Evolutionary conservation across 2,329 filamentous ascomycete species (phyloP), one percentile per base, ranked within the genome.

Genomic region (Ophiocordyceps polyrhachis-furcata): DNA sequence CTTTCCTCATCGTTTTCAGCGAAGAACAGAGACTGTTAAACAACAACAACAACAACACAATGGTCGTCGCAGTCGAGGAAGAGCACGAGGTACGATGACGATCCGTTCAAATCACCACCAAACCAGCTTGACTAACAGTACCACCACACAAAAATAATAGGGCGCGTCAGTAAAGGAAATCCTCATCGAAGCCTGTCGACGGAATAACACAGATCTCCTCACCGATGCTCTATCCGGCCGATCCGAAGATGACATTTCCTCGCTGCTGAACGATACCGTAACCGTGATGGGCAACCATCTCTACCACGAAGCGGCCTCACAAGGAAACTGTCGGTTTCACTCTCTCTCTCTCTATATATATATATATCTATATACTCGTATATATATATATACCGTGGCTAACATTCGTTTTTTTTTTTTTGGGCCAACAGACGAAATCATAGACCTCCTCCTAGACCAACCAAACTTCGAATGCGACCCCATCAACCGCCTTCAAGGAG

Each of bases 121-220:
- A n/a, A n/a, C n/a, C n/a, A n/a, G n/a, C n/a, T n/a, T n/a, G n/a
- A n/a, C n/a, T n/a, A n/a, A n/a, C n/a, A n/a, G n/a, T n/a, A n/a
- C n/a, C n/a, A n/a, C n/a, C n/a, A n/a, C n/a, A n/a, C n/a, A n/a
- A n/a, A n/a, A 14, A 45, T 19, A 21, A 32, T 3, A 93, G 82
- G 91, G 89, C 60, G 89, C 89, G 53, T 84, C 84, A 48, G 76
- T 79, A 42, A 73, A 80, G 61, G 89, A 96, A 68, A 75, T 84
- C 56, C 75, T 96, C 54, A 77, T 96, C 64, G 89, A 93, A 68
- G 85, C 91, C 55, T 93, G 84, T 66, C 85, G 89, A 49, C 77
- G 87, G 57, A 89, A 96, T 72, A 95, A 96, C 65, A 79, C 79
- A 52, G 81, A 89, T 45, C 77, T 96, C 48, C 76, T 96, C 46